A percentile compares a stretch with the other conserved stretches of the same genome.
These are phyloP conservation scores for Cladosporium phlei DNA, from an alignment of 2,329 filamentous ascomycete genomes.

Conservation along the genomic window DNA sequence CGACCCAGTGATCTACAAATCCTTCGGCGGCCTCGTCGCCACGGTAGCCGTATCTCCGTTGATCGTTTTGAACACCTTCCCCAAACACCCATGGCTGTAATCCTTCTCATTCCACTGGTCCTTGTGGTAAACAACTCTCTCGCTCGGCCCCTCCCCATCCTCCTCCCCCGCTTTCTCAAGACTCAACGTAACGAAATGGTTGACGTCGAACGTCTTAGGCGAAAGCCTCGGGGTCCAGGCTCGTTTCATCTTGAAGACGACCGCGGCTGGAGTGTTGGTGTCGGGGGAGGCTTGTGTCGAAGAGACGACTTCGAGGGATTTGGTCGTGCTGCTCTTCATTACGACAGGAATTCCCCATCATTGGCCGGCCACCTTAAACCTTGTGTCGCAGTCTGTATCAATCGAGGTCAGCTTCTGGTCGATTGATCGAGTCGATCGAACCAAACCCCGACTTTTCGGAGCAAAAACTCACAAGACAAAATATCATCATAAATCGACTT, in stretches of 20 bases:
- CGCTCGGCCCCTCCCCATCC: conserved; percentile 26
- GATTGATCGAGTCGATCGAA: too few relatives aligned
- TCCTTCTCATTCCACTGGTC: conserved; percentile 50
- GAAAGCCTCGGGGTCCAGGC: conserved; percentile 42
- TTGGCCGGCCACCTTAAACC: conserved; percentile 49
- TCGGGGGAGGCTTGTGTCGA: conserved; percentile 41
- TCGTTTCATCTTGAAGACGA: conserved; percentile 47
- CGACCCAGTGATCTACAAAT: too few relatives aligned
- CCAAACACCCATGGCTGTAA: conserved; percentile 44
- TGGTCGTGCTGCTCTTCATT: conserved; percentile 16
- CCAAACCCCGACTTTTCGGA: background rate
- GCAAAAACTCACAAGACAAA: conserved; percentile 23
- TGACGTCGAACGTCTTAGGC: conserved; percentile 31
- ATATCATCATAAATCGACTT: conserved; percentile 47
- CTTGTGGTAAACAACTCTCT: conserved; percentile 46
- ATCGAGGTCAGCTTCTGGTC: background rate
- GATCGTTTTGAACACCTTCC: conserved; percentile 46
- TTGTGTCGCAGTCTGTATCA: conserved; percentile 37
- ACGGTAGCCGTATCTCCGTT: conserved; percentile 47
- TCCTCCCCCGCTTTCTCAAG: conserved; percentile 23
- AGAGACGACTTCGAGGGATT: conserved; percentile 16
- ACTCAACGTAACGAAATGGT: conserved; percentile 39
- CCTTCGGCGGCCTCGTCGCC: conserved; percentile 37
- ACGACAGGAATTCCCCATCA: conserved; percentile 40
- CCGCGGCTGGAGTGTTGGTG: conserved; percentile 34